These are phyloP conservation scores for Postia placenta DNA, from an alignment of 768 basidiomycete species.

Conservation along the genomic window DNA sequence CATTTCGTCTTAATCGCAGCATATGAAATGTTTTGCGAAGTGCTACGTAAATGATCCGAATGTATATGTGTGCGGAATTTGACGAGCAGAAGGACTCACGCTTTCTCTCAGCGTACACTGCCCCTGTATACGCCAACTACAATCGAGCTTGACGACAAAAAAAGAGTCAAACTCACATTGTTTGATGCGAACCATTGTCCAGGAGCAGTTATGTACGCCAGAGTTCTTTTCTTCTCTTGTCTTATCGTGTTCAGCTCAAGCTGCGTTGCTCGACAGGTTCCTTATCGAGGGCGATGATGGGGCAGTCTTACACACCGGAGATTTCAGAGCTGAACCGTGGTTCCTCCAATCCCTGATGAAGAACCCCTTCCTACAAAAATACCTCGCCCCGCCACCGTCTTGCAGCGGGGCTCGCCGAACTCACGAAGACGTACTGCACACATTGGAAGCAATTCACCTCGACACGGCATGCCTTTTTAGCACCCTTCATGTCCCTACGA, in stretches of 20 bases:
- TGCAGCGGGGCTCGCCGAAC: background rate
- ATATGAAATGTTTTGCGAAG: no score
- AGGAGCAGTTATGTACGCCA: constrained; percentile 80
- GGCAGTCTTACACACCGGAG: constrained; percentile 87
- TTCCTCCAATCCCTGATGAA: constrained; percentile 62
- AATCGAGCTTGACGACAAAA: constrained; percentile 49
- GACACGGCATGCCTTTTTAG: constrained; percentile 19
- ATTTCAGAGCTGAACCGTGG: constrained; percentile 83
- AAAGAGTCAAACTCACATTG: constrained; percentile 67
- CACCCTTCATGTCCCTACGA: constrained; percentile 8
- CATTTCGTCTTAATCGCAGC: no score
- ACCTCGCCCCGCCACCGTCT: constrained; percentile 35
- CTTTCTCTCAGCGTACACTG: constrained; percentile 40
- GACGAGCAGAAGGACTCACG: background rate
- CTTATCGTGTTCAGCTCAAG: background rate
- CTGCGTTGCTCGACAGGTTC: constrained; percentile 51
- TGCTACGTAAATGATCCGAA: no score
- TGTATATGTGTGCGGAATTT: no score
- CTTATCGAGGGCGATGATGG: constrained; percentile 67
- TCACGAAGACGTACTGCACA: background rate
- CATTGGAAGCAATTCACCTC: constrained; percentile 21
- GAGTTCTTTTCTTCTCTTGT: background rate
- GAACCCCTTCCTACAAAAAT: constrained; percentile 70
- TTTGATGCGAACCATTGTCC: constrained; percentile 95
- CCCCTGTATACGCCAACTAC: constrained; percentile 59